Conservation (phyloP, 2,329 filamentous ascomycete genomes). For the Pleurostoma richardsiae region DNA sequence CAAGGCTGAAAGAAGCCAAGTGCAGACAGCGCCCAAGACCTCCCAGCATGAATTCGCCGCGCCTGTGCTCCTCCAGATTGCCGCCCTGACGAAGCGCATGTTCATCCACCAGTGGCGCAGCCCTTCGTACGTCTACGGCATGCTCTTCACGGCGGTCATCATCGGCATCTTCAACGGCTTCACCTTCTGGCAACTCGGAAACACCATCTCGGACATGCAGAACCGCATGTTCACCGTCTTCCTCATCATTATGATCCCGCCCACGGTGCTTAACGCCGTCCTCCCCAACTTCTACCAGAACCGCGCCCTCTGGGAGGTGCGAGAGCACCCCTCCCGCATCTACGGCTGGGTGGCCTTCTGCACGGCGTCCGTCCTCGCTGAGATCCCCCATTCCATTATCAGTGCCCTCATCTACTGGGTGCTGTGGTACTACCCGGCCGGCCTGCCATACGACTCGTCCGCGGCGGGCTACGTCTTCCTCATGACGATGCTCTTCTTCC, state of each 20-base stretch:
- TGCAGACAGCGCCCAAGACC: slow-evolving; percentile 23
- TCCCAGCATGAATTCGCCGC: slow-evolving; percentile 60
- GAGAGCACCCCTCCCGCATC: slow-evolving; percentile 74
- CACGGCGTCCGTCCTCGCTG: slow-evolving; percentile 59
- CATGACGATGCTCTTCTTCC: slow-evolving; percentile 72
- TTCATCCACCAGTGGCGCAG: slow-evolving; percentile 62
- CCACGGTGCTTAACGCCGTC: slow-evolving; percentile 71
- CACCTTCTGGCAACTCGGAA: slow-evolving; percentile 61
- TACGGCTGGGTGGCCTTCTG: slow-evolving; percentile 73
- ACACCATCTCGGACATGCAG: slow-evolving; percentile 58
- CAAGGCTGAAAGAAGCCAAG: slow-evolving; percentile 29
- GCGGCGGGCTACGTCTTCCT: slow-evolving; percentile 8
- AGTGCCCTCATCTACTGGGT: slow-evolving; percentile 61
- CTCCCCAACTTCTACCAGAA: slow-evolving; percentile 67
- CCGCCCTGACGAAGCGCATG: slow-evolving; percentile 48
- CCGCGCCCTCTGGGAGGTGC: slow-evolving; percentile 62
- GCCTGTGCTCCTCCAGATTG: slow-evolving; percentile 48
- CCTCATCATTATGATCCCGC: slow-evolving; percentile 70
- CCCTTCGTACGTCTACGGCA: slow-evolving; percentile 58
- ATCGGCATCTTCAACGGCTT: slow-evolving; percentile 59
- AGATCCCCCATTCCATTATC: slow-evolving; percentile 65
- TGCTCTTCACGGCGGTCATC: slow-evolving; percentile 24
- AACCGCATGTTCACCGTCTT: slow-evolving; percentile 72
- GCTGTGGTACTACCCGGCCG: slow-evolving; percentile 69
- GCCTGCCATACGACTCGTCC: slow-evolving; percentile 53